phyloP scores from a whole-genome alignment of 352 stramenopile genomes.

The Pythium aquatile region DNA sequence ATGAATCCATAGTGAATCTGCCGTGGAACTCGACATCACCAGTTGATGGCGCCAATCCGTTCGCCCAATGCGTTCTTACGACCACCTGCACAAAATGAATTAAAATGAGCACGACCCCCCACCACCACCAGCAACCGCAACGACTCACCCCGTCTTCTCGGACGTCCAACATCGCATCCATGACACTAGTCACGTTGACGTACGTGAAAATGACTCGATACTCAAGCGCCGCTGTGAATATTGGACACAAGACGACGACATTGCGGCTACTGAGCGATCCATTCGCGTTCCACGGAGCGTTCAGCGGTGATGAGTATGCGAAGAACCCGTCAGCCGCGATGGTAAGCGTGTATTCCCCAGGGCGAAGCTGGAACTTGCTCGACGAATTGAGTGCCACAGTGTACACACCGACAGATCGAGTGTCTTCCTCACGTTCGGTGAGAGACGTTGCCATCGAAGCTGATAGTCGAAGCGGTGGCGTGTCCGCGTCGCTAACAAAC shows the following conservation, averaged over 20 bases:
- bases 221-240: slow-evolving; percentile 17
- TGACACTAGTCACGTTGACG: slow-evolving; percentile 29
- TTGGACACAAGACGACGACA: slow-evolving; percentile 41
- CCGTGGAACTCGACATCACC: slow-evolving; percentile 20
- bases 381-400: slow-evolving; percentile 25
- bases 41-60: not conserved
- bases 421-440: not conserved
- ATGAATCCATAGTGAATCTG: not conserved
- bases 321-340: slow-evolving; percentile 31
- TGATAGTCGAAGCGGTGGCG: too few relatives aligned
- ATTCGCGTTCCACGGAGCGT: slow-evolving; percentile 37
- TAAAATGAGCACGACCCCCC: too few relatives aligned
- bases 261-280: slow-evolving; percentile 11
- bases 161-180: slow-evolving; percentile 51
- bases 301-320: slow-evolving; percentile 24
- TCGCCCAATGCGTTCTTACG: slow-evolving; percentile 11
- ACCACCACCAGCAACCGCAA: not conserved
- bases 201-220: slow-evolving; percentile 58
- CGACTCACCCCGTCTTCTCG: slow-evolving; percentile 35
- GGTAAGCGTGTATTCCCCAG: slow-evolving; percentile 40
- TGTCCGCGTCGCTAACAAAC: not conserved
- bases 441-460: too few relatives aligned
- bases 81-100: not conserved
- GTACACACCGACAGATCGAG: not conserved
- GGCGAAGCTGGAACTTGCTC: slow-evolving; percentile 38